Evolutionary conservation across 768 basidiomycete species (phyloP), one percentile per base, ranked within the genome.

Genomic region (Brasilioporus rufonigricans): DNA sequence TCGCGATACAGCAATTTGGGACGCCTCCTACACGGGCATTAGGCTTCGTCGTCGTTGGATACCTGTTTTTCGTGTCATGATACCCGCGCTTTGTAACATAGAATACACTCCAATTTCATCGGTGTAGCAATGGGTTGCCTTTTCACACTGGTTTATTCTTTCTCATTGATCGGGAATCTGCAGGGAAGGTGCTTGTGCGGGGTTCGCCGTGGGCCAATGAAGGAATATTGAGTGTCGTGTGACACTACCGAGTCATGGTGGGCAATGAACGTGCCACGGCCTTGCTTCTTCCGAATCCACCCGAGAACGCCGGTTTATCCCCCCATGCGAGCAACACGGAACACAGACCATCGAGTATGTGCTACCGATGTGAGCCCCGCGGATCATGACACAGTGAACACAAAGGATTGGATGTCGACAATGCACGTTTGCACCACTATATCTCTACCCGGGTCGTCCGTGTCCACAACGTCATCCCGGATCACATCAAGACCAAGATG

Each of bases 61-160:
- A 62, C 63, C 59, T 39, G 29, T 33, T 38, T 23, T 44, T 47
- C 39, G 50, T 49, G 26, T 52, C 41, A 35, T 44, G 56, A 65
- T 64, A 62, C 63, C 63, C 53, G 14, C 32, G 35, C 19, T 21
- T 48, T 55, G 41, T 48, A 54, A 44, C 36, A 43, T 49, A 61
- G 44, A 39, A 44, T 39, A 39, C 16, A 32, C 13, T 48, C 24
- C 38, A 39, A 52, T 59, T 58, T 50, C 32, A 48, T 51, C 16
- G 29, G 59, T 32, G 52, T 54, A 59, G 59, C 62, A 65, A 51
- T 63, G 59, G 50, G 55, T 65, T 65, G 62, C 60, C 43, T 35
- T 44, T 18, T 39, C 27, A 44, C 44, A 23, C 39, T 48, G 11
- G 44, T 27, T 14, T 39, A 44, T n/a, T 10, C 18, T 21, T 27